Base-by-base conservation (phyloP, 1,284 basidiomycete species). In the Malassezia brasiliensis region DNA sequence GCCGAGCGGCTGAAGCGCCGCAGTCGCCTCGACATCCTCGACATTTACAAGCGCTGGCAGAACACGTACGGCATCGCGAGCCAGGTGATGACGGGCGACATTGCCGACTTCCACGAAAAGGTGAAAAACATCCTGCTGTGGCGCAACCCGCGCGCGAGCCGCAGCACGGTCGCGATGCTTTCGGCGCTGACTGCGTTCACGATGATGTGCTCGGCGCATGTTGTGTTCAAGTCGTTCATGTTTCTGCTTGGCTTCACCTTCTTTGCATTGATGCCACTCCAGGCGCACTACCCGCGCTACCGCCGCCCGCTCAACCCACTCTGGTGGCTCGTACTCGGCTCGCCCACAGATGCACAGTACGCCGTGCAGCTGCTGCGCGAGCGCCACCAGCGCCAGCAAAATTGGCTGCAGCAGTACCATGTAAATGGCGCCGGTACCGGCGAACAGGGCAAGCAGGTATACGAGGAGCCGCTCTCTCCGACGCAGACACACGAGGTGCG, bases 101-200 rank as follows among this genome's bases (percentile, higher is more conserved):
- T 73, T 2, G 72, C 71, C 17, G 72, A 73, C 42, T 69, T 63
- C 40, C 72, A 74, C 52, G 72, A 74, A 44, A 74, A 73, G 55
- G 57, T 68, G 48, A 74, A 74, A 57, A 72, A 72, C 38, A 56
- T 74, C 20, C 62, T 74, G 42, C 51, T 74, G 5, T 74, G 72
- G 72, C 59, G 72, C 14, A 74, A 74, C 32, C 61, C 72, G 4
- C 51, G 45, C 0, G 69, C 70, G 2, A 69, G 64, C 15, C 56
- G 60, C 36, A 53, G 69, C 2, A 68, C 72, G 4, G 35, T 73
- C 19, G 44, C 62, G 20, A 42, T 69, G n/a, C 60, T 74, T 17
- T 51, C 56, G 9, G 40, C 65, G 19, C 49, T 60, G 12, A 66
- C 63, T 3, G 45, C 67, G 1, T 64, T 72, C 20, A 66, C 67